These are phyloP conservation scores for Bryoerythrophyllum caledonicum DNA, from an alignment of 225 moss, liverwort and hornwort genomes.

Conservation along the genomic window DNA sequence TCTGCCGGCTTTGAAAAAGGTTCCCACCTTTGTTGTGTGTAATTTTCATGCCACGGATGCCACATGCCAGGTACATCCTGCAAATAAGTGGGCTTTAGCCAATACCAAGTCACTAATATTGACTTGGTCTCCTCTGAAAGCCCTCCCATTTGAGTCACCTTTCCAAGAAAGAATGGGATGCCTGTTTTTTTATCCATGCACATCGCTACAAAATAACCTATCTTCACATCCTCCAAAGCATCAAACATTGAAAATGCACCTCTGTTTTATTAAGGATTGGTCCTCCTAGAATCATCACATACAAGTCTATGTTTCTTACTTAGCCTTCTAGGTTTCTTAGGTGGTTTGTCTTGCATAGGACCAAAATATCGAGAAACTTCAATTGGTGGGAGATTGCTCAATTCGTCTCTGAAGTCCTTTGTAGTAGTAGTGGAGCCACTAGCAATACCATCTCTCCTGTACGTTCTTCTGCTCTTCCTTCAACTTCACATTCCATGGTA, in stretches of 20 bases:
- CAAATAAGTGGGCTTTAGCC: background rate
- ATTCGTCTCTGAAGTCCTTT: no score
- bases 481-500: no score
- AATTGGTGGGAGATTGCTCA: background rate
- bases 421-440: no score
- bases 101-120: background rate
- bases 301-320: background rate
- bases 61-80: background rate
- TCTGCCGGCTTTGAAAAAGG: background rate
- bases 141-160: background rate
- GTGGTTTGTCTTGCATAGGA: background rate
- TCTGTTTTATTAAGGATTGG: accelerated
- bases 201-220: background rate
- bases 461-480: no score
- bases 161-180: background rate
- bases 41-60: background rate
- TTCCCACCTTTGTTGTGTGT: background rate
- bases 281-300: background rate
- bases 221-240: background rate
- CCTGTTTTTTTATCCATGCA: background rate
- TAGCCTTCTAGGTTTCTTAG: background rate
- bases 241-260: background rate
- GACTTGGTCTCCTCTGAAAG: background rate
- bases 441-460: no score
- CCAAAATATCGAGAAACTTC: background rate